Base-by-base conservation (phyloP, 2,329 filamentous ascomycete genomes). In the Lizonia empirigonia region DNA sequence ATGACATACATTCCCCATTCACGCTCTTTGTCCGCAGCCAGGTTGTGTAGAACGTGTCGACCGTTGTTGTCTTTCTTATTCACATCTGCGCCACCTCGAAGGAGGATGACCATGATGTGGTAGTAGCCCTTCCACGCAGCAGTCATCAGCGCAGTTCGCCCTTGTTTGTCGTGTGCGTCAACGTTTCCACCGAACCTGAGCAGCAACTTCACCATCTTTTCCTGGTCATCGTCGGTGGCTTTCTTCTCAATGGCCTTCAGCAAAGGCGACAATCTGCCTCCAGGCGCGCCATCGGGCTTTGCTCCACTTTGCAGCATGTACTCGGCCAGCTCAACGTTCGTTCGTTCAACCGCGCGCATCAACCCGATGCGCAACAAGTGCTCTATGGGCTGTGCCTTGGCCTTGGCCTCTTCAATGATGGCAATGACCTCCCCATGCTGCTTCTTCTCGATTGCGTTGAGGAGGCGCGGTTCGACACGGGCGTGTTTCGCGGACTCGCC, bases 1-100 rank as follows among this genome's bases (percentile, higher is more conserved):
- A 80, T 71, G 15, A 78, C 74, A 51, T 78, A 73, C 23, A 76
- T 67, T 1, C 74, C 76, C 78, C 78, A 80, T 29, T 78, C 75
- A 50, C 74, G 77, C 50, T 75, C 70, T 50, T 78, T 73, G 49
- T 74, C 72, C 19, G 70, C 71, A 3, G 72, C 72, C 32, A 74
- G 47, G 30, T 73, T 73, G 40, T 74, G 67, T 33, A 74, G 55
- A 5, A 73, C 63, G 44, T 72, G 72, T 35, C 69, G 61, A 13
- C 64, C 64, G 16, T 60, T 62, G 12, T 65, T 64, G 50, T 73
- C 72, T 34, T 65, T 65, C 27, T 68, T 66, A 46, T 76, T 74
- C n/a, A 74, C 66, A 45, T 74, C 65, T 3, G 75, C 74, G 12
- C 70, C 70, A 6, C 64, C 57, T 10, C 71, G 59, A 4, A 77